Evolutionary conservation across 345 rosid species (phyloP).

Genomic region (Eucalyptus sp.): DNA sequence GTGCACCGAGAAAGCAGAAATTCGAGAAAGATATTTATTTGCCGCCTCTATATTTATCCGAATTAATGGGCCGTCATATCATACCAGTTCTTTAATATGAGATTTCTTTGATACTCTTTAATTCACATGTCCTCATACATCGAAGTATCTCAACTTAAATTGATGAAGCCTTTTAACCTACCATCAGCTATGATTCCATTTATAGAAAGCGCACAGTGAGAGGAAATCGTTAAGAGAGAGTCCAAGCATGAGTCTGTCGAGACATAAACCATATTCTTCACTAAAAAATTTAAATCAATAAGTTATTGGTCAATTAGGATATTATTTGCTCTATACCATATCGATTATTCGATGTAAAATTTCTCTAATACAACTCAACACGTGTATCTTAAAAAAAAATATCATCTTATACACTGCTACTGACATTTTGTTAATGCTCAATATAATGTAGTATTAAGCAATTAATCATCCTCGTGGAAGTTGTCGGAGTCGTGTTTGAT

Average conservation of each 20-base stretch:
- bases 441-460: not conserved
- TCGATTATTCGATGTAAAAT: too few relatives aligned
- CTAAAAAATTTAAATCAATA: too few relatives aligned
- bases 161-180: not conserved
- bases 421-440: not conserved
- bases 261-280: not conserved
- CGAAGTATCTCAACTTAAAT: not conserved
- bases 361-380: too few relatives aligned
- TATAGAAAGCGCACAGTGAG: too few relatives aligned
- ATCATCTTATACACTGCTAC: not conserved
- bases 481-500: not conserved
- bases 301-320: not conserved
- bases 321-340: too few relatives aligned
- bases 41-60: not conserved
- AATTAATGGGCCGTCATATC: not conserved
- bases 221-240: too few relatives aligned
- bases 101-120: too few relatives aligned
- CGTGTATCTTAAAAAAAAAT: not conserved
- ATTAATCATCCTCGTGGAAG: not conserved
- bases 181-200: not conserved
- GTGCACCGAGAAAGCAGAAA: not conserved
- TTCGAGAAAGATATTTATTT: not conserved
- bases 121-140: too few relatives aligned
- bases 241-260: accelerated
- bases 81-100: too few relatives aligned